Evolutionary conservation across 2,329 filamentous ascomycete species (phyloP).

Genomic region (Fusarium buharicum): DNA sequence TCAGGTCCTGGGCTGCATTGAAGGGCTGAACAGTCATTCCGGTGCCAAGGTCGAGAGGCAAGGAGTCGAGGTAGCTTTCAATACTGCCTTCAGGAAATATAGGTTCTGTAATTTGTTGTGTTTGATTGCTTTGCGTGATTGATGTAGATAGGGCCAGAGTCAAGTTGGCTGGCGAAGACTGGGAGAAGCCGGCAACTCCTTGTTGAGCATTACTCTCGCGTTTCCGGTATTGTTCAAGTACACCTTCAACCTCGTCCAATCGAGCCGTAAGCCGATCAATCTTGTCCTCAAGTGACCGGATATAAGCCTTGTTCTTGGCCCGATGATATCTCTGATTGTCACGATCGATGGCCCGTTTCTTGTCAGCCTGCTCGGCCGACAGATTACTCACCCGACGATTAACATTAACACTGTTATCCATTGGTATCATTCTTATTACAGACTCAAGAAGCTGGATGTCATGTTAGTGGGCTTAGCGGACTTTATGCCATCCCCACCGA

Average conservation of each 20-base stretch:
- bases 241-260: background rate
- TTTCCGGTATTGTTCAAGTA: background rate
- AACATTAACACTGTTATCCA: background rate
- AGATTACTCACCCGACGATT: background rate
- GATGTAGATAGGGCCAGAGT: too few relatives aligned
- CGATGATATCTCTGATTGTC: slow-evolving; percentile 4
- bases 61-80: background rate
- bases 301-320: slow-evolving; percentile 3
- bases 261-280: background rate
- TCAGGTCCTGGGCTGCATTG: background rate
- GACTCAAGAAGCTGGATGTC: too few relatives aligned
- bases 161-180: too few relatives aligned
- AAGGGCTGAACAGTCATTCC: slow-evolving; percentile 6
- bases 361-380: background rate
- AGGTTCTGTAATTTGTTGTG: too few relatives aligned
- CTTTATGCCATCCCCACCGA: too few relatives aligned
- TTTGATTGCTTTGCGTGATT: too few relatives aligned
- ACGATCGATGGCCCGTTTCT: slow-evolving; percentile 3
- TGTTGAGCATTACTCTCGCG: background rate
- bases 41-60: slow-evolving; percentile 1
- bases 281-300: background rate
- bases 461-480: too few relatives aligned
- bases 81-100: too few relatives aligned
- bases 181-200: too few relatives aligned
- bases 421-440: too few relatives aligned